Conservation (phyloP, 352 stramenopile species). For the Blastocystis sp. region DNA sequence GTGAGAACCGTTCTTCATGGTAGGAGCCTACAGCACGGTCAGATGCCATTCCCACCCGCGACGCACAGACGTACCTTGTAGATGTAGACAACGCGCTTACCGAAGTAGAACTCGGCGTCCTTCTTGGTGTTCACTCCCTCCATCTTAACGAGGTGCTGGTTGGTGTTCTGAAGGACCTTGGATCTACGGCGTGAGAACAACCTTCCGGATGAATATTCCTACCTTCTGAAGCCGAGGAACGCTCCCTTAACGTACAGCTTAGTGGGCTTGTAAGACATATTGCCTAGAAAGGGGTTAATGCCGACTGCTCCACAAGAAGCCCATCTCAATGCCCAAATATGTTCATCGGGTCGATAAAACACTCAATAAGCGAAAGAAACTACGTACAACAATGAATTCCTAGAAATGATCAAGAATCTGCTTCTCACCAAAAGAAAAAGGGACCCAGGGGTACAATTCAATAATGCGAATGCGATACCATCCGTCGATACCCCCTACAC, state of each 20-base stretch:
- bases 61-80: constrained; percentile 84
- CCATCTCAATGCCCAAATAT: background rate
- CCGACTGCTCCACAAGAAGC: background rate
- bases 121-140: constrained; percentile 95
- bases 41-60: background rate
- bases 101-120: constrained; percentile 97
- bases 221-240: constrained; percentile 96
- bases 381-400: constrained; percentile 44
- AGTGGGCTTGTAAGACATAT: constrained; percentile 78
- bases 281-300: constrained; percentile 39
- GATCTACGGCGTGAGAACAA: constrained; percentile 3
- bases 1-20: constrained; percentile 85
- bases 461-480: background rate
- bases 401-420: constrained; percentile 67
- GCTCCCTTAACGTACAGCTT: constrained; percentile 97
- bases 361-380: background rate
- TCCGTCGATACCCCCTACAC: background rate
- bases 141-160: constrained; percentile 98
- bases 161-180: constrained; percentile 89
- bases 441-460: constrained; percentile 30
- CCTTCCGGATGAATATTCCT: constrained; percentile 50
- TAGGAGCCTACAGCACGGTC: constrained; percentile 75
- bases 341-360: background rate
- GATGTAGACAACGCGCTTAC: constrained; percentile 99
- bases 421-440: constrained; percentile 30